Conservation (phyloP, 1,284 basidiomycete species). For the Microbotryum scabiosae region DNA sequence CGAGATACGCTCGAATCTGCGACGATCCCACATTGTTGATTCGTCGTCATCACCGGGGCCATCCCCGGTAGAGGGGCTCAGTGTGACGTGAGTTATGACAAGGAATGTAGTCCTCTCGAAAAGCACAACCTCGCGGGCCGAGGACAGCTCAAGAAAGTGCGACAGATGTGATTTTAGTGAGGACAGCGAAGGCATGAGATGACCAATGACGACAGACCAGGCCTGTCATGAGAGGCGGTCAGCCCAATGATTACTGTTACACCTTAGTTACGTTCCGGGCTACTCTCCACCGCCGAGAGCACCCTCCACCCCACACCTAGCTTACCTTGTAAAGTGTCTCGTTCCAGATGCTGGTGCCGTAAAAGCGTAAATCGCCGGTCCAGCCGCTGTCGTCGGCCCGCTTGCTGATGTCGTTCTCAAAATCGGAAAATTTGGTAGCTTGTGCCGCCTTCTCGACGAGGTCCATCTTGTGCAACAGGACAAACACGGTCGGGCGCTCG, state of each 20-base stretch:
- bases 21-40: conserved; percentile 46
- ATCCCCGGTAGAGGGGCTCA: not conserved
- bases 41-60: conserved; percentile 34
- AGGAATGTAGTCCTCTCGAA: conserved; percentile 97
- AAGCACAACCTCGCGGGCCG: conserved; percentile 84
- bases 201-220: conserved; percentile 96
- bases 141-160: conserved; percentile 73
- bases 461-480: conserved; percentile 98
- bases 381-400: conserved; percentile 31
- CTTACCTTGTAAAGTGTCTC: conserved; percentile 89
- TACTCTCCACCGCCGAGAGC: not conserved
- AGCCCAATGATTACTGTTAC: not conserved
- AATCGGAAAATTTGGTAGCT: conserved; percentile 46
- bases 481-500: conserved; percentile 42
- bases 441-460: conserved; percentile 45
- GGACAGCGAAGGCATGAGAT: conserved; percentile 87
- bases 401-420: conserved; percentile 18
- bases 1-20: conserved; percentile 89
- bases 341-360: conserved; percentile 97
- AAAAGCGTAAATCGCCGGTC: conserved; percentile 40
- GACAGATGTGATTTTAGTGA: conserved; percentile 77
- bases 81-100: conserved; percentile 52
- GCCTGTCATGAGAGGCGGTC: conserved; percentile 50
- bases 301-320: not conserved
- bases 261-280: not conserved